phyloP scores from a whole-genome alignment of 345 rosid species.

The Stellera chamaejasme region DNA sequence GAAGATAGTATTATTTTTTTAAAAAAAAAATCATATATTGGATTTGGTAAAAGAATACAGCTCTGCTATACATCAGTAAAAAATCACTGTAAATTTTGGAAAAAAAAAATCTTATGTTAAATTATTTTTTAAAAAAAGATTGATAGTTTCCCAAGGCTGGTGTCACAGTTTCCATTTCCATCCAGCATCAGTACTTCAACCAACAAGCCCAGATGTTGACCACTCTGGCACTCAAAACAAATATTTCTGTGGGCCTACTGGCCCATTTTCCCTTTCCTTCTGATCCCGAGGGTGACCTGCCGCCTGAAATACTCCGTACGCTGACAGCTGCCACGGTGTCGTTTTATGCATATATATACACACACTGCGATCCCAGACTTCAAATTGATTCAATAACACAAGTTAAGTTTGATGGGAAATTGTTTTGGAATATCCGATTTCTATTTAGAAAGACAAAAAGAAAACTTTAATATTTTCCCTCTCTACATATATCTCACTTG shows the following conservation, averaged over 20 bases:
- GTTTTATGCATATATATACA: background rate
- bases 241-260: slow-evolving; percentile 17
- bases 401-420: too few relatives aligned
- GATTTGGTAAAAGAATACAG: too few relatives aligned
- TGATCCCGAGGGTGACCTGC: slow-evolving; percentile 6
- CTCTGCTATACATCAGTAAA: too few relatives aligned
- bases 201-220: slow-evolving; percentile 29
- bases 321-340: background rate
- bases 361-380: too few relatives aligned
- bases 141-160: background rate
- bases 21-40: too few relatives aligned
- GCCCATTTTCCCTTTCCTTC: background rate
- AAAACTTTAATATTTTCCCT: slow-evolving; percentile 1
- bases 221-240: slow-evolving; percentile 26
- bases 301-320: too few relatives aligned
- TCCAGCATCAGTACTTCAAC: background rate
- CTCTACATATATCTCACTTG: background rate
- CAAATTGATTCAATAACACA: too few relatives aligned
- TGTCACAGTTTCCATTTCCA: background rate
- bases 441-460: too few relatives aligned
- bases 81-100: too few relatives aligned
- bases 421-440: too few relatives aligned
- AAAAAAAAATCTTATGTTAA: slow-evolving; percentile 8
- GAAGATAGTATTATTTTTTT: too few relatives aligned
- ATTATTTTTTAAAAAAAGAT: too few relatives aligned